Evolutionary conservation across 306 rosid species (phyloP), one percentile per base, ranked within the genome.

Genomic region (Nissolia schottii): DNA sequence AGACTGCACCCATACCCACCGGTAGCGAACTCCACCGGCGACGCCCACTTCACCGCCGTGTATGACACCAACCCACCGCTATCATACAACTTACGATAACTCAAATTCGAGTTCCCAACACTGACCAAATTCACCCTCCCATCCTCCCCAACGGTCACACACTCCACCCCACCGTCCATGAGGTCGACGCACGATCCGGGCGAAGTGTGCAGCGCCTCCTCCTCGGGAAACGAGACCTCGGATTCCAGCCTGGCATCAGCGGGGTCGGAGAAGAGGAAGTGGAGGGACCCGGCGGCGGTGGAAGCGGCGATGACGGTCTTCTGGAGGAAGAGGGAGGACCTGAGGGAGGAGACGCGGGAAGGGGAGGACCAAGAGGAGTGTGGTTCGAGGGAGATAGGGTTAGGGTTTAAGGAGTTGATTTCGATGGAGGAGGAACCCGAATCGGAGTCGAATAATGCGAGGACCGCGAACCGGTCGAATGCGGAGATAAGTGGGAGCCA

Each of bases 21-120:
- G 3, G 98, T 91, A 1, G 88, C 97, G 60, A 91, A 93, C 84
- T 93, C 98, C 49, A 73, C 57, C 20, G 96, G 89, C 2, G 98
- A 93, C 14, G 94, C 98, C 98, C 98, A 93, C 76, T 84, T 89
- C 9, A 34, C 88, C 0, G 97, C 80, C 1, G 89, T 85, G 67
- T 81, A 90, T 2, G 96, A 87, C 16, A 91, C 97, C 85, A 93
- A 49, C 1, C 98, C 98, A 24, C 82, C 71, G 28, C 98, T 91
- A 74, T 93, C 96, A 25, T 78, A 93, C 48, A 93, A 34, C 53
- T 87, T 74, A 6, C 81, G 83, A 27, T 28, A 69, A 49, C 67
- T 82, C 82, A 89, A 66, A 57, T 80, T 81, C 6, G 86, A 81
- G 22, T 79, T 81, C 73, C 88, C 83, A 55, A 86, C 49, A 12